Percentiles rank a stretch among this genome's conserved stretches.
Evolutionary conservation across 352 stramenopile genomes (phyloP).

Genomic region (Phytopythium vexans): DNA sequence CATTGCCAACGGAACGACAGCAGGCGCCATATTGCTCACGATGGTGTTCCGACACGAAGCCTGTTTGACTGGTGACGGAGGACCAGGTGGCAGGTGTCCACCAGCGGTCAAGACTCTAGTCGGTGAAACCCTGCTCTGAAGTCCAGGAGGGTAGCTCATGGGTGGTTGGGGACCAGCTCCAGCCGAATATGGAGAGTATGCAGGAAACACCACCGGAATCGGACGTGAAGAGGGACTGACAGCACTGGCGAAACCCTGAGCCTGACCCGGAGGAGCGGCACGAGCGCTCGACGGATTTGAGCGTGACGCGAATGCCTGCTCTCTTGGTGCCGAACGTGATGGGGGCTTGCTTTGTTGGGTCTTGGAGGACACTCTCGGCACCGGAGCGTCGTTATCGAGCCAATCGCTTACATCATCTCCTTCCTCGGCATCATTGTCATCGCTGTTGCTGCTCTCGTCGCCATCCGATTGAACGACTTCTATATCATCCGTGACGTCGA

Average conservation of each 20-base stretch:
- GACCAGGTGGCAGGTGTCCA: conserved; percentile 9
- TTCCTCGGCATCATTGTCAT: conserved; percentile 26
- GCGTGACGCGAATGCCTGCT: conserved; percentile 1
- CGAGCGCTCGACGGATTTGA: conserved; percentile 3
- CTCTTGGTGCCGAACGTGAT: conserved; percentile 3
- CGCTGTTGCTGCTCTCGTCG: conserved; percentile 17
- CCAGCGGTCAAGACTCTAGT: conserved; percentile 25
- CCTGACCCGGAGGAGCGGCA: too few species aligned
- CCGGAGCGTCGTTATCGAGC: conserved; percentile 23
- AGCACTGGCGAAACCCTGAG: neutral
- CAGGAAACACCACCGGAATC: conserved; percentile 2
- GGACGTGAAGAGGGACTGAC: conserved; percentile 15
- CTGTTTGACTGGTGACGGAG: conserved; percentile 32
- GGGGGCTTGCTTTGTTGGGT: neutral
- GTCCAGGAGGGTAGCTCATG: neutral
- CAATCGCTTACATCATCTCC: conserved; percentile 55
- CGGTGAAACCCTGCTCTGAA: conserved; percentile 21
- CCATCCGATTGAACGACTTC: conserved; percentile 20
- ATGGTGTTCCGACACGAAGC: conserved; percentile 52
- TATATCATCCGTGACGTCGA: conserved; percentile 31
- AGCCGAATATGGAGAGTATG: too few species aligned
- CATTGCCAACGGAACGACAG: conserved; percentile 37
- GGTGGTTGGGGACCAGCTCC: too few species aligned
- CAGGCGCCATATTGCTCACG: conserved; percentile 26
- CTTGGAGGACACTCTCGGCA: neutral